Evolutionary conservation across 2,329 filamentous ascomycete genomes (phyloP), one percentile per base, ranked within the genome.

Genomic region (Massarina eburnea): DNA sequence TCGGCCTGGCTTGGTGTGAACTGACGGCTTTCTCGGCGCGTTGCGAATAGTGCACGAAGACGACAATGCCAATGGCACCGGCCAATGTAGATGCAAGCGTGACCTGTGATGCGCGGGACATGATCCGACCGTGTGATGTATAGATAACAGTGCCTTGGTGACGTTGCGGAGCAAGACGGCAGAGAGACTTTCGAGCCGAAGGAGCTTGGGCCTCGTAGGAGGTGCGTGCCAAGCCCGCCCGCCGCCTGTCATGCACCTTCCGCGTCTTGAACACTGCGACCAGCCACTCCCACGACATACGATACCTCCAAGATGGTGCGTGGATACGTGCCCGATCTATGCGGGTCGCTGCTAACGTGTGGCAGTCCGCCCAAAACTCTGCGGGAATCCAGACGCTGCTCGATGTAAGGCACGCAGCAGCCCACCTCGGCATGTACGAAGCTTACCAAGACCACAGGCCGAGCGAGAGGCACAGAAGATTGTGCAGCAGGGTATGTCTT

Each of bases 381-480:
- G 86, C 89, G 67, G 94, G 94, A 74, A 99, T 99, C 72, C 92
- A 97, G 77, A 97, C 92, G 70, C 85, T 99, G 68, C 90, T 99
- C 76, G 94, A 97, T 77, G 94, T 99, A 87, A 66, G 87, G 70
- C 50, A 34, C 49, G 49, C 61, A 61, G 49, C 61, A 61, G 50
- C 58, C 62, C 61, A 59, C 59, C 44, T 40, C 43, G 19, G 50
- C 39, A 45, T 39, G 10, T 41, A 44, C 45, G 34, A 51, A 64
- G 68, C 72, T 78, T 58, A 78, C 66, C 52, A 45, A 53, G 32
- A 43, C 55, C 44, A 58, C 60, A 97, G 92, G 91, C 94, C 64
- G 94, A 99, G 82, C 88, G 91, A 75, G 92, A 97, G 74, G 94
- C 94, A 51, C 92, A 96, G 76, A 96, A 96, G 82, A 99, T 99